Base-by-base conservation (phyloP, 1,139 yeast genomes). In the Blastobotrys niveus region DNA sequence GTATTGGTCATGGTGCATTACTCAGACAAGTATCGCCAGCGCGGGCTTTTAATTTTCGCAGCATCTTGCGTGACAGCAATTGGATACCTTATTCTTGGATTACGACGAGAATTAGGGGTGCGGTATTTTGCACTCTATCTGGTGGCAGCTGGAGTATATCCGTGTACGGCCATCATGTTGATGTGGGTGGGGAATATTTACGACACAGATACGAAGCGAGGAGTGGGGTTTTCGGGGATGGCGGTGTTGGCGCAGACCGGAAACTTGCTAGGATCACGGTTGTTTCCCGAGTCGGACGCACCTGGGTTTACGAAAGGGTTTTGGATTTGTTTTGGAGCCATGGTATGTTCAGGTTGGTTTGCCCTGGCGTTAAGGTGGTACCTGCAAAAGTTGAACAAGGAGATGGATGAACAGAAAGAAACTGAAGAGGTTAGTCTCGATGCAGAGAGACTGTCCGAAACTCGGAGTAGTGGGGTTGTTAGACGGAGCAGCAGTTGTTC, bases 141-240 rank as follows among this genome's bases (percentile, higher is more conserved):
- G n/a, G 63, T 61, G 6, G 55, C 63, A 9, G 52, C 53, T 12
- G 66, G 65, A 2, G 54, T 60, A 21, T 61, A 58, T 51, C 55
- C 64, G 2, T 58, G 59, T 20, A 56, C 58, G 10, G 54, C 64
- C 4, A 37, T 60, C 29, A 50, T 58, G 17, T 46, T 60, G 31
- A 49, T 61, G 6, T 62, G 66, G 66, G 52, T 54, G 10, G 59
- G 57, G 26, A 62, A 62, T 46, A 61, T 61, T 47, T 63, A 60
- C 33, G 58, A 61, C 10, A 52, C 61, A 10, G 65, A 61, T 38
- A 48, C 63, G 9, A 51, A 53, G 25, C 51, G 62, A 39, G 62
- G 62, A 17, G 52, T 53, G 15, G 63, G 62, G 6, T 55, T 53
- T 41, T 57, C 60, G 22, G 42, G 60, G 45, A 44, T 62, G 25